phyloP scores from a whole-genome alignment of 192 early-diverging fungal genomes.

The Rhizophagus clarus region DNA sequence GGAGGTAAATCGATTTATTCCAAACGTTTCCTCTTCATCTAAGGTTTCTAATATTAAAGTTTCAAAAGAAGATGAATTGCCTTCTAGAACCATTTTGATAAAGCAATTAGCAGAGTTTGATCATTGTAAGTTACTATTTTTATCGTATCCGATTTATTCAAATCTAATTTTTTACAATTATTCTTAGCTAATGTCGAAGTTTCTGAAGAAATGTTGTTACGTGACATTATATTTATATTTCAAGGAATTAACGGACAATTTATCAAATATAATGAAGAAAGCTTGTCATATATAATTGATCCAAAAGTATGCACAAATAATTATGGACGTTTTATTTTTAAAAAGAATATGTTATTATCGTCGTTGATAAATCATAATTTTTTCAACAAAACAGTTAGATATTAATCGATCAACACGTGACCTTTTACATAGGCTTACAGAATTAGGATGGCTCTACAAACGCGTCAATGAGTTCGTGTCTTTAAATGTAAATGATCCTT shows the following conservation, averaged over 20 bases:
- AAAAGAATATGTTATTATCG: not conserved
- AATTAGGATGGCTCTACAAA: constrained; percentile 80
- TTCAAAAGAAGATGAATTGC: not conserved
- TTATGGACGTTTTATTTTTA: not conserved
- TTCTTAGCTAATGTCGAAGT: constrained; percentile 37
- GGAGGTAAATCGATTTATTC: constrained; percentile 13
- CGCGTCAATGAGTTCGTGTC: constrained; percentile 62
- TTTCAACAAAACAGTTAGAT: constrained; percentile 36
- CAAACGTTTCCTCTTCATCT: not conserved
- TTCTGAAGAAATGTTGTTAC: constrained; percentile 66
- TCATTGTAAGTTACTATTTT: constrained; percentile 5
- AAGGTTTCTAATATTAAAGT: not conserved
- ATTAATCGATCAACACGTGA: constrained; percentile 66
- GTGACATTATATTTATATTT: constrained; percentile 89
- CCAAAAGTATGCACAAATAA: constrained; percentile 42
- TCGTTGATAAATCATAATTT: not conserved
- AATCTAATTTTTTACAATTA: constrained; percentile 11
- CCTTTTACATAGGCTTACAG: constrained; percentile 66
- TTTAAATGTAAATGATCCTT: constrained; percentile 43
- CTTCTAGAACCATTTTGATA: not conserved
- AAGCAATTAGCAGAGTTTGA: constrained; percentile 10
- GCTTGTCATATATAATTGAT: constrained; percentile 57
- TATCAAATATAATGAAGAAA: constrained; percentile 62
- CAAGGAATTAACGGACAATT: constrained; percentile 92
- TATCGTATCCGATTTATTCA: not conserved